Base-by-base conservation (phyloP, 257 asterid genomes). In the Solanum ossicruentum region DNA sequence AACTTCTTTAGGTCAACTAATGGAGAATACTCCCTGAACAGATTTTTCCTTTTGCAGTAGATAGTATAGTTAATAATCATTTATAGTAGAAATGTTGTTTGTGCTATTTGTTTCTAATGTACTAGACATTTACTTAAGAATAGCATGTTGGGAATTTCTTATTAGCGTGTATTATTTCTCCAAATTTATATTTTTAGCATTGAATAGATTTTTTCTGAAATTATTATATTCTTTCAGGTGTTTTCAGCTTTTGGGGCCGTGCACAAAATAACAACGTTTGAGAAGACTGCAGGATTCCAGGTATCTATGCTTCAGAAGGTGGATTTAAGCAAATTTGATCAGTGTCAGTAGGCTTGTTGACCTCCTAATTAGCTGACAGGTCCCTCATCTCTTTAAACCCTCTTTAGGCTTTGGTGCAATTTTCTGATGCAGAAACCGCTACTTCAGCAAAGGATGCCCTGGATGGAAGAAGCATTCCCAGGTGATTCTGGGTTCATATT, bases 261-360 rank as follows among this genome's bases (percentile, higher is more conserved):
- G 86, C 97, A 95, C 86, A 94, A 95, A 92, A 95, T 95, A 55
- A 95, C 99, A 52, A 95, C 99, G 21, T 95, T 95, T 89, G 99
- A 95, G 93, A 94, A 95, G 93, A 95, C 99, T 57, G 99, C 99
- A 71, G 99, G 99, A 79, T 95, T 95, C 88, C 99, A 95, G 95
- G 99, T 95, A 54, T 86, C 69, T 87, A 65, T 75, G 72, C 81
- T 85, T 66, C 49, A 83, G 81, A 23, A 67, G 82, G 51, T 39
- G 54, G 79, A 41, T 70, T 70, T 20, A 43, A 49, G 23, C 47
- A 77, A 51, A 52, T 52, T 77, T 77, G 63, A 77, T 77, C 57
- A 51, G 63, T 77, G 23, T 51, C 82, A 51, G 26, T 77, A 77
- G 20, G 82, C 43, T 15, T 75, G 82, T 49, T 77, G 47, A 51